Evolutionary conservation across 75 land plant species (phyloP), one percentile per base, ranked within the genome.

Genomic region (Pseudotsuga menziesii): DNA sequence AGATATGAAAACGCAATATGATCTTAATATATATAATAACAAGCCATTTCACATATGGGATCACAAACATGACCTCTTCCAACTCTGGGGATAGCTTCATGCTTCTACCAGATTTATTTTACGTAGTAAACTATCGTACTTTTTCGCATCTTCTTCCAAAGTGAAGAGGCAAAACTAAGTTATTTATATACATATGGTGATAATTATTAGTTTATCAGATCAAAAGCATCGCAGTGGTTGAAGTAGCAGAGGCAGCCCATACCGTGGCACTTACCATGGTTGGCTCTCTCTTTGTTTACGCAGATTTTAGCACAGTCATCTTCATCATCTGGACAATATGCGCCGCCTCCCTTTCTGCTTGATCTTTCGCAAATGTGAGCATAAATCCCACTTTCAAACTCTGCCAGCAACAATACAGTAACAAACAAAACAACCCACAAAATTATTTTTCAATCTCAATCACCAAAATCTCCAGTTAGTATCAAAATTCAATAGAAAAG

Each of bases 181-280:
- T 48, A 48, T 11, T 9, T 48, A 1, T 48, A 39, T 4, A 9
- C 2, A 9, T 48, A 48, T 8, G 9, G 5, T 0, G 0, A 0
- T 8, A 8, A 9, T 0, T 48, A 48, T 48, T 48, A 48, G 54
- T 48, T 48, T 48, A 0, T 11, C 54, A 48, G 54, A 48, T 48
- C 48, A 6, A 8, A 44, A 44, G 48, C 54, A 48, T 12, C 54
- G 54, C 72, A 69, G n/a, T n/a, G 44, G 13, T 69, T 52, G 23
- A 69, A 69, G 11, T 69, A 69, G 35, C 72, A 69, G 72, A 36
- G n/a, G 25, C 72, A 69, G 39, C 72, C 54, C 39, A 11, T 41
- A 41, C 23, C 44, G 4, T 69, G 72, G 52, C 72, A 69, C 23
- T 69, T 69, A 36, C 72, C 72, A 3, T 69, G 48, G 23, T 4